phyloP scores from a whole-genome alignment of 129 eudicot species.

The Calendula officinalis region DNA sequence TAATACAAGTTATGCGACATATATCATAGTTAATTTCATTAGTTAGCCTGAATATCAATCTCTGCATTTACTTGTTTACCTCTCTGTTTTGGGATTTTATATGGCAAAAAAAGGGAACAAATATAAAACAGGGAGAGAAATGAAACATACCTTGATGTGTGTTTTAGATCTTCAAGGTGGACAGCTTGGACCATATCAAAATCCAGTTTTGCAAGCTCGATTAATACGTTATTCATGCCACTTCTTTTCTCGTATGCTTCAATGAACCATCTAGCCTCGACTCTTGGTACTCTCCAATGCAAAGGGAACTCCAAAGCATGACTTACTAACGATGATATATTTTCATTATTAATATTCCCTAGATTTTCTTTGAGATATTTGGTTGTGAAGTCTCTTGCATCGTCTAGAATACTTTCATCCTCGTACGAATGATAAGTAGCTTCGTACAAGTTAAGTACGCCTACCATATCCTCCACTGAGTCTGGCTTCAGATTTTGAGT shows the following conservation, averaged over 20 bases:
- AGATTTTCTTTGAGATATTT: not conserved
- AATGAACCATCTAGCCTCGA: not conserved
- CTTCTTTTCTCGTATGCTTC: not conserved
- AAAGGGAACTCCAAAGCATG: not conserved
- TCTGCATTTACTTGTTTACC: no score
- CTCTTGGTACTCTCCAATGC: not conserved
- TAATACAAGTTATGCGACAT: no score
- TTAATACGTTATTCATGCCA: not conserved
- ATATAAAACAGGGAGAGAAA: not conserved
- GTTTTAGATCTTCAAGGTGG: not conserved
- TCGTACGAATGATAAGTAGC: not conserved
- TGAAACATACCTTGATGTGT: not conserved
- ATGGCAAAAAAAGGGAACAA: no score
- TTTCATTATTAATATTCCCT: not conserved
- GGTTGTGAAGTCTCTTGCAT: conserved; percentile 3
- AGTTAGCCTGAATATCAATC: no score
- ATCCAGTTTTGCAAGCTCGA: not conserved
- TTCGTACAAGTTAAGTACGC: not conserved
- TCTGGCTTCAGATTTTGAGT: not conserved
- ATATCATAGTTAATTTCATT: no score
- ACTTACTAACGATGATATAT: not conserved
- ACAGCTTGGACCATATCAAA: not conserved
- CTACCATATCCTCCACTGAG: not conserved
- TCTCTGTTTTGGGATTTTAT: no score
- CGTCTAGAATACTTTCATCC: not conserved